Base-by-base conservation (phyloP, 2,329 filamentous ascomycete genomes). In the Talaromyces sp. region DNA sequence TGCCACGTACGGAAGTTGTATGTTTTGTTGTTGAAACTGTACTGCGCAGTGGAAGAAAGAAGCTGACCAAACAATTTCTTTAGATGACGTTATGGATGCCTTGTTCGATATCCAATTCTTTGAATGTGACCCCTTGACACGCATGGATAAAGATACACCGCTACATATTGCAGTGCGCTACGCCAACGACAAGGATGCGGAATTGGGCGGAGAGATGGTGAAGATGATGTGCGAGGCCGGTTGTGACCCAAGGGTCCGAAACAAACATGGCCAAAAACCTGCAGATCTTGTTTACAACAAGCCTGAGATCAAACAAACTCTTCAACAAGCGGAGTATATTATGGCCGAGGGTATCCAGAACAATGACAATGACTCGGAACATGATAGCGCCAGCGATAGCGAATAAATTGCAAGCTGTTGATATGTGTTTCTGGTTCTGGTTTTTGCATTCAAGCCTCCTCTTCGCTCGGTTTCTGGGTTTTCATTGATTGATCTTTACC, bases 1-100 rank as follows among this genome's bases (percentile, higher is more conserved):
- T 45, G 93, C 93, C 29, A 81, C 84, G 27, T 86, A 86, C 61
- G 94, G 94, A 64, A 90, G 91, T 76, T 96, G 90, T 93, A 79
- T 64, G 87, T 80, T 16, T 46, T 10, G 30, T 19, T 24, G 33
- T 30, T n/a, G 3, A 30, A 8, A 4, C 29, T 11, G 10, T 14
- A 2, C 30, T 22, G 14, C n/a, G 3, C n/a, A 29, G 13, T 4
- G 4, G 8, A 27, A 20, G 13, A 16, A 39, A 14, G 6, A 20
- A 17, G 19, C 24, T 20, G 13, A 49, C 2, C 29, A 32, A 50
- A 35, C 27, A 16, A 5, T 19, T 16, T 4, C 11, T 54, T n/a
- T 47, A 79, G 76, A 76, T 58, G 76, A 78, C 54, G 72, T 73
- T 16, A 77, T 77, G 74, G 76, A 79, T 52, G 59, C 69, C 54